A percentile compares a stretch with the other conserved stretches of the same genome.
phyloP scores from a whole-genome alignment of 2,329 filamentous ascomycete species.

The Paracorniculantispora psalliotae region DNA sequence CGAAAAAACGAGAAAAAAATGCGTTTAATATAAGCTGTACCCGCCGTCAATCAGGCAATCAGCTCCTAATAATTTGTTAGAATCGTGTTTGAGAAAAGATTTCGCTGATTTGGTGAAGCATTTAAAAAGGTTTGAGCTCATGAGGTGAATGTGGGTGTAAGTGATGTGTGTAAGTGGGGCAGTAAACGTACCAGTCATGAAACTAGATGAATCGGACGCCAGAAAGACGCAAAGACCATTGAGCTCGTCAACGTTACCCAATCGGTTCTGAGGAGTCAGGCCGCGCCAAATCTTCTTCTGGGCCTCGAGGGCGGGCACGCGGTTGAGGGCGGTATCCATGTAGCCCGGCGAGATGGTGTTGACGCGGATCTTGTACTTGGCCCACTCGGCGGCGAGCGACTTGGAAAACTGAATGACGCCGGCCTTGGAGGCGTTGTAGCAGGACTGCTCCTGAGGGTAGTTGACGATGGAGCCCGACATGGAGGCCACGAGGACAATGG shows the following conservation, averaged over 20 bases:
- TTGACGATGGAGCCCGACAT: slow-evolving; percentile 84
- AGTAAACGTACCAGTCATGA: slow-evolving; percentile 60
- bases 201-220: slow-evolving; percentile 64
- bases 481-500: slow-evolving; percentile 70
- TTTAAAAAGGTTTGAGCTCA: slow-evolving; percentile 37
- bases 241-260: slow-evolving; percentile 69
- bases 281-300: slow-evolving; percentile 79
- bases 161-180: neutral
- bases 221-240: slow-evolving; percentile 75
- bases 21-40: slow-evolving; percentile 55
- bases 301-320: slow-evolving; percentile 69
- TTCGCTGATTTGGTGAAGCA: neutral
- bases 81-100: neutral
- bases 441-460: slow-evolving; percentile 77
- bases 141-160: neutral
- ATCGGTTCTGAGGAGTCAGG: slow-evolving; percentile 66
- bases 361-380: slow-evolving; percentile 72
- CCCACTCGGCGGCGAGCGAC: slow-evolving; percentile 80
- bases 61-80: neutral
- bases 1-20: neutral
- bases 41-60: slow-evolving; percentile 63
- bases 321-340: slow-evolving; percentile 81
- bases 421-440: slow-evolving; percentile 82
- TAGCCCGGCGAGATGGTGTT: slow-evolving; percentile 83
- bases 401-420: slow-evolving; percentile 74